Base-by-base conservation (phyloP, 2,329 filamentous ascomycete species). In the Ascochyta viciae-villosae region DNA sequence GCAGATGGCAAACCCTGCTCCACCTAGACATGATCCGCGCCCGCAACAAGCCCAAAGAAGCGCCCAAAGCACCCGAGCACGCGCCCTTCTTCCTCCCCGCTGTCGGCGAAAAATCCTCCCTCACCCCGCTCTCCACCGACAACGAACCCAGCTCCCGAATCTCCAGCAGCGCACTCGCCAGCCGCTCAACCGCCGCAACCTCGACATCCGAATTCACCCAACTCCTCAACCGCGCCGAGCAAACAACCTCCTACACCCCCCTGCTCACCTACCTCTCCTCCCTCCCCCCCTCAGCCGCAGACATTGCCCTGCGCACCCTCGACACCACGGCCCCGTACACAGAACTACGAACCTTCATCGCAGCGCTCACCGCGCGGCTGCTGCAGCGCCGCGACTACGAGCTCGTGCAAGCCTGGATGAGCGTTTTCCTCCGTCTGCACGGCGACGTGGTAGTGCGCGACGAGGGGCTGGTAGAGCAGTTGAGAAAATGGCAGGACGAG, bases 401-500 rank as follows among this genome's bases (percentile, higher is more conserved):
- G 77, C 83, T 99, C 35, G 90, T 92, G 15, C 93, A 98, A 76
- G 92, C 92, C 0, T 99, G 95, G 94, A 98, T 99, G 92, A 88
- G 89, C 2, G 94, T 98, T 1, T 96, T 98, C 70, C 74, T 99
- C 56, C 85, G 88, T 43, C 79, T 96, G 37, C 94, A 98, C 75
- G 83, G 82, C 6, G 87, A 89, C 58, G 77, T 83, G 15, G 78
- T 90, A 13, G 74, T 78, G 6, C 74, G 78, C 31, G 76, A 77
- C 34, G 70, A 84, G 69, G 74, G 77, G 27, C 74, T 94, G 13
- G 80, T 87, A 41, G 78, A 76, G 1, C 85, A 85, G 42, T 76
- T 97, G 57, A 75, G 77, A 48, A 82, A 84, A 64, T 97, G 92
- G 91, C 88, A 88, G 74, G 77, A 76, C 26, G 86, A 89, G 67